Evolutionary conservation across 2,329 filamentous ascomycete genomes (phyloP).

Genomic region (Dactylellina sp.): DNA sequence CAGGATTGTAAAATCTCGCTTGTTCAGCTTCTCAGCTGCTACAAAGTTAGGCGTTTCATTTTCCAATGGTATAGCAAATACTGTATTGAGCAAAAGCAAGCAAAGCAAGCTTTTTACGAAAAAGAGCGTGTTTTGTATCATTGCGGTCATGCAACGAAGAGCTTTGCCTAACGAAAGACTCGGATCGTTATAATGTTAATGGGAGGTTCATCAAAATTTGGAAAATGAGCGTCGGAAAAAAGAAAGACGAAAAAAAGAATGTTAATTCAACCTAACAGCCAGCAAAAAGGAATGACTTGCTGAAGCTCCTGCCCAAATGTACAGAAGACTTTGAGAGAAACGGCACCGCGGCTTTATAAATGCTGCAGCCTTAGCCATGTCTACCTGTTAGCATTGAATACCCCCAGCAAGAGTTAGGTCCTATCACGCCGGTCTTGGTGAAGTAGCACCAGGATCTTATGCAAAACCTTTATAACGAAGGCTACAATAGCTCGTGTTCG

Average conservation of each 20-base stretch:
- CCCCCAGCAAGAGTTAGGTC: background rate
- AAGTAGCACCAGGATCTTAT: conserved; percentile 4
- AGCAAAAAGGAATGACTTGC: conserved; percentile 35
- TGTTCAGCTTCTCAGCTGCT: conserved; percentile 10
- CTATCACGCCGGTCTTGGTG: background rate
- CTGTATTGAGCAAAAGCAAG: conserved; percentile 30
- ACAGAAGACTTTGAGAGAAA: background rate
- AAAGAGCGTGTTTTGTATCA: background rate
- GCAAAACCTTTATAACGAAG: background rate
- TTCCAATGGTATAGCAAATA: conserved; percentile 16
- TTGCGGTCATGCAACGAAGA: conserved; percentile 1
- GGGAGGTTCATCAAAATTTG: conserved; percentile 2
- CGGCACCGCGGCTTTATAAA: conserved; percentile 20
- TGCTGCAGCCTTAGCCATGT: background rate
- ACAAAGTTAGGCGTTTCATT: conserved; percentile 9
- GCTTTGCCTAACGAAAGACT: conserved; percentile 10
- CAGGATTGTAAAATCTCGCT: conserved; percentile 5
- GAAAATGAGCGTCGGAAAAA: background rate
- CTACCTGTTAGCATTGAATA: background rate
- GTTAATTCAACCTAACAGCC: conserved; percentile 23
- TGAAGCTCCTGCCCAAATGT: conserved; percentile 3
- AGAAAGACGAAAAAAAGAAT: conserved; percentile 15
- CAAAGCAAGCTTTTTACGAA: conserved; percentile 18
- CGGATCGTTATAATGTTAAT: background rate
- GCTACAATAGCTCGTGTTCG: conserved; percentile 13